Percentiles rank a stretch among this genome's conserved stretches.
phyloP scores from a whole-genome alignment of 306 rosid species.

The Canavalia ensiformis region DNA sequence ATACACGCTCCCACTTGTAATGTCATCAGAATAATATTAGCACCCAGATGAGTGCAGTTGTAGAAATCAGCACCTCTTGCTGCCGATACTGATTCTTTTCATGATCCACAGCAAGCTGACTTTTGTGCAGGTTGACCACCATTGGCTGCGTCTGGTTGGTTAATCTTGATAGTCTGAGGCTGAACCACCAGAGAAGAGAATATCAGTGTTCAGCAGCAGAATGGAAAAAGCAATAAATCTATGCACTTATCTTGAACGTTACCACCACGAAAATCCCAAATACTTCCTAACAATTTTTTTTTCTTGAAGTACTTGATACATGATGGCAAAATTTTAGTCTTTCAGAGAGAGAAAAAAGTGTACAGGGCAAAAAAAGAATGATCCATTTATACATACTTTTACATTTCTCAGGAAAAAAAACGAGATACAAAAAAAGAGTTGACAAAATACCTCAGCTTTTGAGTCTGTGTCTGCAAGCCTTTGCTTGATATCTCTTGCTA shows the following conservation, averaged over 20 bases:
- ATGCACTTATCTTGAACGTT: slow-evolving; percentile 7
- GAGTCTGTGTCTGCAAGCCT: slow-evolving; percentile 87
- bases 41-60: slow-evolving; percentile 44
- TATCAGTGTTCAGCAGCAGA: slow-evolving; percentile 32
- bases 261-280: neutral
- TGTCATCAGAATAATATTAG: slow-evolving; percentile 48
- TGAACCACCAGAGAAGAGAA: slow-evolving; percentile 50
- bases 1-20: slow-evolving; percentile 49
- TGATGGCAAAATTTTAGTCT: slow-evolving; percentile 1
- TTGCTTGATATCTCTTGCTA: slow-evolving; percentile 81
- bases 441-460: slow-evolving; percentile 63
- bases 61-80: slow-evolving; percentile 45
- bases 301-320: neutral
- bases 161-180: slow-evolving; percentile 79
- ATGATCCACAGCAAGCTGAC: slow-evolving; percentile 79
- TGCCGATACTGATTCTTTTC: slow-evolving; percentile 40
- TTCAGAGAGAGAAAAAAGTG: neutral
- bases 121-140: slow-evolving; percentile 68
- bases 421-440: slow-evolving; percentile 3
- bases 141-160: slow-evolving; percentile 61
- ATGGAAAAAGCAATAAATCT: slow-evolving; percentile 28
- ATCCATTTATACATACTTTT: neutral
- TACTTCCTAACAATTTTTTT: neutral
- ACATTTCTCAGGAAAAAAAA: neutral
- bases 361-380: neutral